Conservation (phyloP, 345 rosid species). For the Kandelia obovata region DNA sequence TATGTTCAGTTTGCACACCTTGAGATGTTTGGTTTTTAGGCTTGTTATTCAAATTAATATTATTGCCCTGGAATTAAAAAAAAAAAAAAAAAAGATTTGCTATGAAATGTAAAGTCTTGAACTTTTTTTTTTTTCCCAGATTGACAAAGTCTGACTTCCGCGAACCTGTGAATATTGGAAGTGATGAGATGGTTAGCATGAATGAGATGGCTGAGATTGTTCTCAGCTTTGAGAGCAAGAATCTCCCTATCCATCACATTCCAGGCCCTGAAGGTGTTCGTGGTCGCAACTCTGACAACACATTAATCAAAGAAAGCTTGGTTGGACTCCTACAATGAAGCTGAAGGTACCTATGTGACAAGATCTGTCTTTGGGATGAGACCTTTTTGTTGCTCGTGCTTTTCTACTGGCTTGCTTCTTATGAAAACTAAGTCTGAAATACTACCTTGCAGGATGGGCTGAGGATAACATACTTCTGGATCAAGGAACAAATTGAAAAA, state of each 20-base stretch:
- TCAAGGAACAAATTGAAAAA: slow-evolving; percentile 90
- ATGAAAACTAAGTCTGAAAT: not conserved
- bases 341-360: slow-evolving; percentile 56
- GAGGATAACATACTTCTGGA: slow-evolving; percentile 93
- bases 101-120: no score
- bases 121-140: slow-evolving; percentile 24
- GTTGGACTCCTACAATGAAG: slow-evolving; percentile 98
- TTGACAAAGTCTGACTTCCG: slow-evolving; percentile 96
- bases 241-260: slow-evolving; percentile 87
- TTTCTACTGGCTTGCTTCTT: not conserved
- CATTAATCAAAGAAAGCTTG: slow-evolving; percentile 92
- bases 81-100: no score
- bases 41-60: not conserved
- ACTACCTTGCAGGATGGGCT: slow-evolving; percentile 67
- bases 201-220: slow-evolving; percentile 98
- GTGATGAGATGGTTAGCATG: slow-evolving; percentile 99
- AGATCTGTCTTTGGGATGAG: not conserved
- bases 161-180: slow-evolving; percentile 98
- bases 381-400: not conserved
- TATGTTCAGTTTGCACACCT: not conserved
- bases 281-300: slow-evolving; percentile 98
- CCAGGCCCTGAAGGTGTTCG: slow-evolving; percentile 99
- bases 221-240: slow-evolving; percentile 80
- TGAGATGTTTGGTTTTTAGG: not conserved
- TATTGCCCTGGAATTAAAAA: not conserved